These are phyloP conservation scores for Diaporthe citri DNA, from an alignment of 2,329 filamentous ascomycete genomes.

Conservation along the genomic window DNA sequence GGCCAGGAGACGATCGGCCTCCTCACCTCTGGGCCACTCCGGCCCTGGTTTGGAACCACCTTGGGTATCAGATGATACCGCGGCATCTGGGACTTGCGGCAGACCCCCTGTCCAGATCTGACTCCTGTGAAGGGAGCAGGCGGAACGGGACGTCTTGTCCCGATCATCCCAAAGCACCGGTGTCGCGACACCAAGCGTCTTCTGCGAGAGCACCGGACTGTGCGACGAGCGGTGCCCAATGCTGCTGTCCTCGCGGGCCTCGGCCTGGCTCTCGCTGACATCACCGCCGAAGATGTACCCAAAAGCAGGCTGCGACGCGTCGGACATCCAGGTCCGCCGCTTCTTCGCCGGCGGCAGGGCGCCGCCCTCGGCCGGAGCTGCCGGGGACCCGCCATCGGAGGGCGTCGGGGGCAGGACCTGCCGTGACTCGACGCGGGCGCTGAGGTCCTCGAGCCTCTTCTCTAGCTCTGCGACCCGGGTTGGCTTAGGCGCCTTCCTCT, in stretches of 20 bases:
- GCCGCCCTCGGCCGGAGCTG: background rate
- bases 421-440: slow-evolving; percentile 55
- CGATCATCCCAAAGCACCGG: background rate
- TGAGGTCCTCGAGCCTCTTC: slow-evolving; percentile 62
- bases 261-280: background rate
- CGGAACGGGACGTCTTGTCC: background rate
- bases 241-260: background rate
- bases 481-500: slow-evolving; percentile 60
- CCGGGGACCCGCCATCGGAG: slow-evolving; percentile 27
- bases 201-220: background rate
- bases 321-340: background rate
- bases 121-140: too few species aligned
- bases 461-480: slow-evolving; percentile 65
- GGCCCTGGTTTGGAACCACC: background rate
- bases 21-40: slow-evolving; percentile 52
- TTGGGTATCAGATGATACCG: background rate
- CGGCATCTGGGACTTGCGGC: background rate
- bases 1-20: slow-evolving; percentile 56
- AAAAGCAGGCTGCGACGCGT: background rate
- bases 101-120: background rate
- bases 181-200: slow-evolving; percentile 13
- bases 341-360: background rate
- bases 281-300: slow-evolving; percentile 12
- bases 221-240: background rate
- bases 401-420: slow-evolving; percentile 42